Evolutionary conservation across 140 eudicot species (phyloP).

Genomic region (Cichorium intybus): DNA sequence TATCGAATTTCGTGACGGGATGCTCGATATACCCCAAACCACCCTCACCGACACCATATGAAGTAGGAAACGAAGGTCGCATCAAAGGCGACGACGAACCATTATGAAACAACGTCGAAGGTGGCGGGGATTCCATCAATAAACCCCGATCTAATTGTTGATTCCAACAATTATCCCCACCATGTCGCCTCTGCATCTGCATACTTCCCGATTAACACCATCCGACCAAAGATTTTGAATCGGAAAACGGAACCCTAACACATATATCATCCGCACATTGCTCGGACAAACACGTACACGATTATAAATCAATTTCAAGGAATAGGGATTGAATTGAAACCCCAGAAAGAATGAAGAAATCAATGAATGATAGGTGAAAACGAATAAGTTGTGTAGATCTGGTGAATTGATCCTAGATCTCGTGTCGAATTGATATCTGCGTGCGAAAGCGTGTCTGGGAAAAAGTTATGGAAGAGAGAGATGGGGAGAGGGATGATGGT

Average conservation of each 20-base stretch:
- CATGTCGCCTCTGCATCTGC: slow-evolving; percentile 39
- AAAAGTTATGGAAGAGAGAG: slow-evolving; percentile 7
- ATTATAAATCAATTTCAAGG: background rate
- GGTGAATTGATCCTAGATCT: slow-evolving; percentile 2
- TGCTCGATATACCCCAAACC: slow-evolving; percentile 60
- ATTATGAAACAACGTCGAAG: slow-evolving; percentile 29
- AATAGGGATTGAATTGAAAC: background rate
- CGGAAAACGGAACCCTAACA: slow-evolving; percentile 20
- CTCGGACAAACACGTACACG: background rate
- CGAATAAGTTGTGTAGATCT: slow-evolving; percentile 10
- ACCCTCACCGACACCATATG: slow-evolving; percentile 25
- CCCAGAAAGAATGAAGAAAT: background rate
- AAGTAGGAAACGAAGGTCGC: slow-evolving; percentile 9
- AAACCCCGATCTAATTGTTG: slow-evolving; percentile 29
- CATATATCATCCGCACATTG: slow-evolving; percentile 15
- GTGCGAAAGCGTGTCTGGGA: slow-evolving; percentile 5
- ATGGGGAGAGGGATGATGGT: background rate
- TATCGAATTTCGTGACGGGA: slow-evolving; percentile 72
- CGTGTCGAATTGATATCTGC: slow-evolving; percentile 3
- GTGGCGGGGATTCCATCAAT: slow-evolving; percentile 36
- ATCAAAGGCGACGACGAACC: slow-evolving; percentile 27
- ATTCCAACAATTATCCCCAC: slow-evolving; percentile 26
- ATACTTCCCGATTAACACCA: slow-evolving; percentile 30
- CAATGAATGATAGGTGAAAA: background rate
- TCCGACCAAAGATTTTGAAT: slow-evolving; percentile 12